These are phyloP conservation scores for Ambrosia artemisiifolia DNA, from an alignment of 129 eudicot genomes.

Conservation along the genomic window DNA sequence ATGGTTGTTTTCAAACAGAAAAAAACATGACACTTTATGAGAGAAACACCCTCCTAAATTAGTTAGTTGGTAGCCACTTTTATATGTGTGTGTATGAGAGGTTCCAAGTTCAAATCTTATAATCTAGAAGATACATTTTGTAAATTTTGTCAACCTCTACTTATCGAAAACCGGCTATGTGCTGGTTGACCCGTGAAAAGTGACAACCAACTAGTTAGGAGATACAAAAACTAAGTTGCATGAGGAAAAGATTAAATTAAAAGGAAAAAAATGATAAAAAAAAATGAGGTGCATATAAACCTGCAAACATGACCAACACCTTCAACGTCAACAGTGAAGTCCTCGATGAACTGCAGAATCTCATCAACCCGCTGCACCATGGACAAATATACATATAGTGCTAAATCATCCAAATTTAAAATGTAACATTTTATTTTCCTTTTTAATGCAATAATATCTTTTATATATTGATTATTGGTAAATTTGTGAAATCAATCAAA, in stretches of 20 bases:
- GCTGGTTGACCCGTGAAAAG: no score
- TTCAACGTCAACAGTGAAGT: conserved; percentile 6
- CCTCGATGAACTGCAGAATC: conserved; percentile 5
- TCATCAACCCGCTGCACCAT: conserved; percentile 7
- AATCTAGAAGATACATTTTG: no score
- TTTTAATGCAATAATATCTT: not conserved
- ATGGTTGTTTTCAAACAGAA: no score
- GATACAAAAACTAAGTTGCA: not conserved
- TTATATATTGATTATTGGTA: not conserved
- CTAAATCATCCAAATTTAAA: not conserved
- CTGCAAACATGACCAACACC: conserved; percentile 14
- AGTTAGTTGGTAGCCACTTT: no score
- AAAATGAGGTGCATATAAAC: not conserved
- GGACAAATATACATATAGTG: not conserved
- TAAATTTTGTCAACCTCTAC: no score
- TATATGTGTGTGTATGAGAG: no score
- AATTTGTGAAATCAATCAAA: not conserved
- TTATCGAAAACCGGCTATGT: no score
- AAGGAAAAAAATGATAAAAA: not conserved
- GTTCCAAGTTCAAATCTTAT: no score
- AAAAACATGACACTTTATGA: no score
- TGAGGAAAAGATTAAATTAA: not conserved
- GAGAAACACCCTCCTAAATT: no score
- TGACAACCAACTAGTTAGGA: no score
- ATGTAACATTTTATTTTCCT: not conserved